A percentile compares a stretch with the other conserved stretches of the same genome.
Conservation (phyloP, 257 asterid species). For the Gentiana straminea region DNA sequence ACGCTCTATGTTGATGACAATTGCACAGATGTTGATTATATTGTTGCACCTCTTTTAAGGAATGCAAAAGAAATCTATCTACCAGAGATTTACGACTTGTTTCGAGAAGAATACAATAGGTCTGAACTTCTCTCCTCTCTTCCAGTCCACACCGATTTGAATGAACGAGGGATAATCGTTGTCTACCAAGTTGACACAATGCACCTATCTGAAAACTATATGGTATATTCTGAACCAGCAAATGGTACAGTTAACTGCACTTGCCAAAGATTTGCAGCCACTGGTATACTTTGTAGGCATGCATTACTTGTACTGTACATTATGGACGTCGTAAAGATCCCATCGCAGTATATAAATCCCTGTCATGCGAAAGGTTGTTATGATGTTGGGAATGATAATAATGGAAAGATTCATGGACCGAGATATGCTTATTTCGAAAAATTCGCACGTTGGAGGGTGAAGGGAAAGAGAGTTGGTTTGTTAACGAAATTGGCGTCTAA, state of each 20-base stretch:
- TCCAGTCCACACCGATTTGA: neutral
- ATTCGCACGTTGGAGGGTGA: neutral
- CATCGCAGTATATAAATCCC: constrained; percentile 1
- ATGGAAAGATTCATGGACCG: constrained; percentile 13
- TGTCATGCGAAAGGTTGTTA: neutral
- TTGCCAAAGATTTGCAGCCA: constrained; percentile 10
- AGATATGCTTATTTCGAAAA: neutral
- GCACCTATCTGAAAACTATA: neutral
- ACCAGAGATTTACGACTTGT: neutral
- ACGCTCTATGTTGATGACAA: neutral
- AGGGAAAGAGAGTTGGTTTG: neutral
- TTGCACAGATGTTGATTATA: neutral
- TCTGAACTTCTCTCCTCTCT: constrained; percentile 2
- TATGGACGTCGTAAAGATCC: constrained; percentile 9
- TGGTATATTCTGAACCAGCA: constrained; percentile 9
- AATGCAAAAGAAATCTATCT: constrained; percentile 9
- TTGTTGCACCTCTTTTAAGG: constrained; percentile 10
- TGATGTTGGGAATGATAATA: neutral
- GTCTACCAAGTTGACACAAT: neutral
- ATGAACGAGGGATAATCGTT: constrained; percentile 4
- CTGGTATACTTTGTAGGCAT: constrained; percentile 15
- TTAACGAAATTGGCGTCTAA: neutral
- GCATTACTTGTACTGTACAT: constrained; percentile 9
- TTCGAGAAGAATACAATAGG: constrained; percentile 9
- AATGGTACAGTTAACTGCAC: constrained; percentile 15